Evolutionary conservation across 202 grass and related monocot species (phyloP), one percentile per base, ranked within the genome.

Genomic region (Eragrostis tef): DNA sequence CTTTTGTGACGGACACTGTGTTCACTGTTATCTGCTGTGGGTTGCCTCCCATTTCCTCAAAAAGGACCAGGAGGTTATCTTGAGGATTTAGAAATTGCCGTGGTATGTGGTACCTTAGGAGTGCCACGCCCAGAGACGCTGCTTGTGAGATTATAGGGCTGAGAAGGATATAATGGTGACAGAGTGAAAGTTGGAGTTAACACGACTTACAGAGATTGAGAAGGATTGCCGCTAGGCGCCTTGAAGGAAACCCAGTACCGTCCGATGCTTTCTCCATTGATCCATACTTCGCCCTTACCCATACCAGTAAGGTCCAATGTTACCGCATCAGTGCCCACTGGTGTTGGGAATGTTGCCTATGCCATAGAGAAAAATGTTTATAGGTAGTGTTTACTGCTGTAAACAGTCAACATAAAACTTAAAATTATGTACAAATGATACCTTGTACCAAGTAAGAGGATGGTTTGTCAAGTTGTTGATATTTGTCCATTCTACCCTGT

Each of bases 211-310:
- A 95, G 47, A 17, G 54, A 71, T 73, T 98, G 96, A 15, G 96
- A 93, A 24, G 96, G 85, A 19, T 95, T 87, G 34, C 96, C 88
- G 15, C 96, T 95, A 36, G 94, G 89, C 84, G 89, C 79, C 50
- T 81, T 68, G 73, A 92, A 90, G 24, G 91, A 79, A 14, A 89
- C 83, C 91, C 94, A 97, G 20, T 94, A 97, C 3, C 94, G 94
- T 6, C 94, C 94, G 0, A 97, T 92, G 82, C 94, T 88, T 53
- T 97, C 79, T n/a, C 94, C 89, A 0, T 97, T 97, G 72, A 97
- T 79, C 94, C 94, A 94, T 71, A 85, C 89, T 67, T 88, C 87
- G 5, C 94, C 91, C 70, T 97, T 97, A 17, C 91, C 84, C 94
- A 97, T 94, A 44, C 89, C 49, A 20, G 86, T 87, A 70, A 97